Percentiles rank a stretch among this genome's conserved stretches.
phyloP scores from a whole-genome alignment of 2,329 filamentous ascomycete genomes.

The Ophiostoma sp. region DNA sequence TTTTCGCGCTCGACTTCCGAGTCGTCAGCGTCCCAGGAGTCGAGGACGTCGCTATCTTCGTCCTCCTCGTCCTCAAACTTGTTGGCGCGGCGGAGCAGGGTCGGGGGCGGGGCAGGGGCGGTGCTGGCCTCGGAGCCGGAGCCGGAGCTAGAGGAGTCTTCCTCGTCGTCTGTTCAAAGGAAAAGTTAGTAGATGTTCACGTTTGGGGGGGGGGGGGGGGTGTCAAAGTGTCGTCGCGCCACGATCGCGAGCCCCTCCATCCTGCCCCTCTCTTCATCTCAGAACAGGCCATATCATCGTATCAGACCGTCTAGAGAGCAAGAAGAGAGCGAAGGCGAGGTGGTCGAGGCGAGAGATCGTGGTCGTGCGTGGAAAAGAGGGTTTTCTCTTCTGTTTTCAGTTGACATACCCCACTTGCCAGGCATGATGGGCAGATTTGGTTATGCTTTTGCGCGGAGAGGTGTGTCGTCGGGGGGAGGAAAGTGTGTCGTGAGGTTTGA shows the following conservation, averaged over 20 bases:
- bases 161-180: slow-evolving; percentile 40
- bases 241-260: neutral
- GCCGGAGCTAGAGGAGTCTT: slow-evolving; percentile 38
- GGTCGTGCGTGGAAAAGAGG: neutral
- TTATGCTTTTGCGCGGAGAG: neutral
- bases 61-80: slow-evolving; percentile 94
- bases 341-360: neutral
- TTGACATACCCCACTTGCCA: slow-evolving; percentile 15
- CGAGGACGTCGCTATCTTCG: slow-evolving; percentile 79
- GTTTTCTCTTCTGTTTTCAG: neutral
- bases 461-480: neutral
- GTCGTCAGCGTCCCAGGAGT: slow-evolving; percentile 97
- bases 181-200: slow-evolving; percentile 12
- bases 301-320: neutral
- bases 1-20: slow-evolving; percentile 97
- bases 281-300: neutral
- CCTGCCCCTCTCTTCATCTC: neutral
- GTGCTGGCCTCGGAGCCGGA: slow-evolving; percentile 35
- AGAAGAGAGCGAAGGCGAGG: neutral
- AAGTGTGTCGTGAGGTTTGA: neutral
- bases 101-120: slow-evolving; percentile 42
- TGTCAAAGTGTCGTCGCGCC: neutral
- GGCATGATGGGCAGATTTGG: slow-evolving; percentile 10
- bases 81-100: slow-evolving; percentile 44
- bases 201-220: too few species aligned